phyloP scores from a whole-genome alignment of 225 moss, liverwort and hornwort species.

The Ulota crispa region DNA sequence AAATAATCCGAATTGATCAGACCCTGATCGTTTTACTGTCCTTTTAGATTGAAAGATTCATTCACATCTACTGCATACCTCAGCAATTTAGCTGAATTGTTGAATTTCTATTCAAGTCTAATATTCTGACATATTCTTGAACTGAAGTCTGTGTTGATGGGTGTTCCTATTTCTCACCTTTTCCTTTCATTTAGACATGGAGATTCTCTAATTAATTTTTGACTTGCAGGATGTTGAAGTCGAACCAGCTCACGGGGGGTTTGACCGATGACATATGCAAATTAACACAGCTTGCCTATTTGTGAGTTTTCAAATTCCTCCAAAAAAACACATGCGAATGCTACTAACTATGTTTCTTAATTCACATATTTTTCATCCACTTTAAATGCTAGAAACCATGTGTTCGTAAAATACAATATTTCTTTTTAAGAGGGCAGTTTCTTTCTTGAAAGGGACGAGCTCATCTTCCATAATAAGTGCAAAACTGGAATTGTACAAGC shows the following conservation, averaged over 20 bases:
- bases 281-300: conserved; percentile 56
- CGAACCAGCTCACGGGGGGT: conserved; percentile 54
- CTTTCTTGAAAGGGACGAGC: not conserved
- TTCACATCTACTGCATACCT: not conserved
- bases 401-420: not conserved
- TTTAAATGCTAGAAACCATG: not conserved
- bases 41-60: not conserved
- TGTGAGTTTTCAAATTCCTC: conserved; percentile 36
- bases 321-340: not conserved
- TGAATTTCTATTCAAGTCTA: not conserved
- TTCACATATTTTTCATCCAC: not conserved
- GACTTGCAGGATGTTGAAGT: conserved; percentile 51
- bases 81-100: not conserved
- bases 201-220: not conserved
- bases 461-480: not conserved
- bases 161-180: not conserved
- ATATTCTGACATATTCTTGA: not conserved
- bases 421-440: not conserved
- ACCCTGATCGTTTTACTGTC: not conserved
- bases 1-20: not conserved
- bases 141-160: not conserved
- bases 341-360: not conserved
- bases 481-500: not conserved
- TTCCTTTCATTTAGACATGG: not conserved
- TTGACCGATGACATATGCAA: conserved; percentile 61